These are phyloP conservation scores for Trichophyton equinum DNA, from an alignment of 2,329 filamentous ascomycete species.

Conservation along the genomic window DNA sequence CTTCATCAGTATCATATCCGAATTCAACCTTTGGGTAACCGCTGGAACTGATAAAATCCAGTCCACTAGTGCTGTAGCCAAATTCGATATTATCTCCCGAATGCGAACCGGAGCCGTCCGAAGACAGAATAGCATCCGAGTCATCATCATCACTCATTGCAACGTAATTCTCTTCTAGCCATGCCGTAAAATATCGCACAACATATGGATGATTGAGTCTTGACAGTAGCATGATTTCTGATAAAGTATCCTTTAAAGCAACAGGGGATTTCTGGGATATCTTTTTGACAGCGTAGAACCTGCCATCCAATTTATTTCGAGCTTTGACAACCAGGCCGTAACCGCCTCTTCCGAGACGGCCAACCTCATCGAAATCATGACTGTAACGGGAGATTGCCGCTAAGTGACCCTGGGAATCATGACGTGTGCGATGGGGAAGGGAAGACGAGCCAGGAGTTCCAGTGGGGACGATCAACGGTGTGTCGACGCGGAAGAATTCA, in stretches of 20 bases:
- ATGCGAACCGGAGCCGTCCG: conserved; percentile 2
- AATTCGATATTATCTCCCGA: conserved; percentile 42
- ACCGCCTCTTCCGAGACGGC: conserved; percentile 77
- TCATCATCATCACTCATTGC: conserved; percentile 36
- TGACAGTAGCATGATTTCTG: conserved; percentile 80
- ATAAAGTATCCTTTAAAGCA: conserved; percentile 51
- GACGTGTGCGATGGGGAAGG: conserved; percentile 41
- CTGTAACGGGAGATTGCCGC: conserved; percentile 60
- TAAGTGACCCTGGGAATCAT: conserved; percentile 49
- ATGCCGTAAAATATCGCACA: conserved; percentile 89
- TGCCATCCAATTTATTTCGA: conserved; percentile 82
- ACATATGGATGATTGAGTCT: conserved; percentile 78
- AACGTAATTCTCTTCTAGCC: conserved; percentile 60
- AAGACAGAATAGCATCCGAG: conserved; percentile 3
- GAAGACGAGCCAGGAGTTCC: conserved; percentile 16
- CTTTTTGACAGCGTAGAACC: conserved; percentile 94
- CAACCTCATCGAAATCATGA: conserved; percentile 83
- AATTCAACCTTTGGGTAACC: conserved; percentile 68
- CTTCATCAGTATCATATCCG: conserved; percentile 46
- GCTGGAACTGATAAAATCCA: conserved; percentile 89
- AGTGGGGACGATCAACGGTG: conserved; percentile 24
- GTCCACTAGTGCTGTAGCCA: conserved; percentile 59
- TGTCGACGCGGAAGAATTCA: conserved; percentile 32
- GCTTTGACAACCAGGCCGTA: conserved; percentile 96
- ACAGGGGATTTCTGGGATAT: conserved; percentile 70